These are phyloP conservation scores for Magnolia sinica DNA, from an alignment of 164 flowering plant genomes.

Conservation along the genomic window DNA sequence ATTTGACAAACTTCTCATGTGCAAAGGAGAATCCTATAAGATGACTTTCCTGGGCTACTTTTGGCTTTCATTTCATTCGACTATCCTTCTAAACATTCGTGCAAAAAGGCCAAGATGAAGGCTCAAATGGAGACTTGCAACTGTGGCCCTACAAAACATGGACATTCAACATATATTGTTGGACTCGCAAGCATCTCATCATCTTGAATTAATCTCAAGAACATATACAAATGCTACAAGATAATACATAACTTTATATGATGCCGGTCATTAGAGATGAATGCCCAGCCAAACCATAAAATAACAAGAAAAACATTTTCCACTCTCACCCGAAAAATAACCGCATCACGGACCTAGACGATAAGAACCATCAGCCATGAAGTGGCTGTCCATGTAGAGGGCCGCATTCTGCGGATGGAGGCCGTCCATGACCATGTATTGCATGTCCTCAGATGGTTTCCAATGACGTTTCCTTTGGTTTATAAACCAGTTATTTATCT, in stretches of 20 bases:
- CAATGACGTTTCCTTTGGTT: constrained; percentile 97
- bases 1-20: too few species aligned
- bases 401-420: constrained; percentile 64
- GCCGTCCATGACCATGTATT: constrained; percentile 95
- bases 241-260: background rate
- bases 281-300: background rate
- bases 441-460: constrained; percentile 98
- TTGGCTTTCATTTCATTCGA: too few species aligned
- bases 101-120: background rate
- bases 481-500: constrained; percentile 95
- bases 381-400: constrained; percentile 74
- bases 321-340: background rate
- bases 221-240: constrained; percentile 7
- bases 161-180: background rate
- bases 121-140: background rate
- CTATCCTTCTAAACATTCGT: too few species aligned
- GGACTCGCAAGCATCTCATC: constrained; percentile 1
- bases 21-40: too few species aligned
- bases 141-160: background rate
- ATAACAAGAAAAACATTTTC: constrained; percentile 1
- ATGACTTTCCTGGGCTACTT: too few species aligned
- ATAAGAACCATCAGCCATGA: constrained; percentile 66
- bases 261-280: background rate
- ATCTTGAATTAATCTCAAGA: background rate
- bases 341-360: constrained; percentile 52